Evolutionary conservation across 2,329 filamentous ascomycete species (phyloP), one percentile per base, ranked within the genome.

Genomic region (Diaporthe caulivora): DNA sequence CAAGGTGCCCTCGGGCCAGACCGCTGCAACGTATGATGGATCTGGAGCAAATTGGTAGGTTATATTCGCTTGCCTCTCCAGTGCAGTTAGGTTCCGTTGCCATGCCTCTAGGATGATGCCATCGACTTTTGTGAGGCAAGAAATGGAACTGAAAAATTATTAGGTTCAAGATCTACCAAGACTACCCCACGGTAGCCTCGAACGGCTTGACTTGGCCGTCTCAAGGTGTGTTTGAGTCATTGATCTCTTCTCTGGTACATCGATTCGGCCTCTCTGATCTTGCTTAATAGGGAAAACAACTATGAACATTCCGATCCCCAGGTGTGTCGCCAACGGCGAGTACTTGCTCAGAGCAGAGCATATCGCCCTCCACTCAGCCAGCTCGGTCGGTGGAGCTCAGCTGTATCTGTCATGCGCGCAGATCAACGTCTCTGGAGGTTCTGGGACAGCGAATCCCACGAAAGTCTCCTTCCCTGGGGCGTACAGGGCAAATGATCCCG

Each of bases 331-430:
- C 0, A 78, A 85, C n/a, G 86, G 86, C 70, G 84, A 87, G 74
- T 88, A 88, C 76, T 82, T 88, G 34, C 78, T 88, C 6, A 83
- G 86, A 18, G 83, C 85, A 24, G 86, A 88, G 78, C 86, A 87
- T 74, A 84, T 87, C 70, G 86, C 82, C 5, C 81, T 88, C 13
- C 86, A 88, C 78, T 80, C 78, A 64, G 85, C 86, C 3, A 78
- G 81, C 49, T 77, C 77, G 11, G 78, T 79, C 7, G 83, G 83
- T 5, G 86, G 86, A 3, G 86, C 86, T 6, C 85, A 88, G 79
- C 82, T 85, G 54, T 87, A 87, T 75, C 80, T 87, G 62, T 82
- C 81, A 24, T 85, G 83, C 71, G 83, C 81, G 4, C 83, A 85
- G 77, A 74, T 86, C 49, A 82, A 79, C 18, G 83, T 87, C 51